Evolutionary conservation across 169 alveolate species (phyloP), one percentile per base, ranked within the genome.

Genomic region (Plasmodium cynomolgi): DNA sequence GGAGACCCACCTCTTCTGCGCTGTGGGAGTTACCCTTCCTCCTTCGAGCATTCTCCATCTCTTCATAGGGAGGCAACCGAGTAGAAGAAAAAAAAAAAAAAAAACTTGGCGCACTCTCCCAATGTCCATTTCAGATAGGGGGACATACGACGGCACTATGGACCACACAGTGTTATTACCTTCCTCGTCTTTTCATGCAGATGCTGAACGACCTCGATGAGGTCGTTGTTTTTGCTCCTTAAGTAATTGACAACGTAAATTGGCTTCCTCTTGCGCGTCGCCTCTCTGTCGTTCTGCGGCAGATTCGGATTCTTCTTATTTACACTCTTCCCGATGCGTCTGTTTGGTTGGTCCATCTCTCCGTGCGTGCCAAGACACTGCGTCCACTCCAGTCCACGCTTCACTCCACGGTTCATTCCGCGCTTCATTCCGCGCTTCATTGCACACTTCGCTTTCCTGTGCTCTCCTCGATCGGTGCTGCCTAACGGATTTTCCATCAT

Each of bases 221-320:
- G 44, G 9, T 85, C 93, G 44, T 85, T 77, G 44, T 85, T 85
- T 26, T 77, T 79, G 68, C 80, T 85, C 44, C 81, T 85, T 37
- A 74, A 29, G 41, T 85, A 85, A 37, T 85, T 85, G 80, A 85
- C 86, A 2, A 75, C 34, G 71, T 85, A 85, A 54, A 85, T 23
- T 26, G 93, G 93, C 68, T 41, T 47, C 26, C 84, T 73, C 31
- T 44, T 85, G 23, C 29, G 4, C 29, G 33, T 26, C 6, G 2
- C 37, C 54, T 62, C 37, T 62, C n/a, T 80, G 11, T 58, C 26
- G 73, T 83, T 83, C 41, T 54, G 81, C 11, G n/a, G 29, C 75
- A 13, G 58, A 13, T 13, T 47, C 20, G 20, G n/a, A 3, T 47
- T 47, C 20, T 6, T 47, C 5, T 13, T 13, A 50, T 11, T 72